These are phyloP conservation scores for Colletotrichum nymphaeae DNA, from an alignment of 2,329 filamentous ascomycete genomes.

Conservation along the genomic window DNA sequence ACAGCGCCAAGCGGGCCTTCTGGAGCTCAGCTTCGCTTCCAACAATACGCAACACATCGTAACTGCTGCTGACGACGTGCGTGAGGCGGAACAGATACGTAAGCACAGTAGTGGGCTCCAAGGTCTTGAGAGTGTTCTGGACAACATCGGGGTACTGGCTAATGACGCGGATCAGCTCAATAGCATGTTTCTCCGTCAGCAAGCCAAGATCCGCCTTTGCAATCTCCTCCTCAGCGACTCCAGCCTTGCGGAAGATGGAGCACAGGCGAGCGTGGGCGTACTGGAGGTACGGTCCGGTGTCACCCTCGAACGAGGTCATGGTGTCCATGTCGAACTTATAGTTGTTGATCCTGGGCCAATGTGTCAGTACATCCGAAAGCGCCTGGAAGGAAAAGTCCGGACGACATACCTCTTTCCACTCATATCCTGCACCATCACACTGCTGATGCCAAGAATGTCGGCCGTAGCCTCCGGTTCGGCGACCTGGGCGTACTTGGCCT, in stretches of 20 bases:
- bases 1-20: conserved; percentile 80
- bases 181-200: conserved; percentile 77
- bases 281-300: conserved; percentile 87
- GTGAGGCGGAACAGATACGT: conserved; percentile 88
- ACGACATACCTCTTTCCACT: conserved; percentile 82
- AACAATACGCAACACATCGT: conserved; percentile 86
- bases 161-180: conserved; percentile 80
- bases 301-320: conserved; percentile 70
- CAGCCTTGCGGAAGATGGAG: conserved; percentile 70
- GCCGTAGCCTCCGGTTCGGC: conserved; percentile 84
- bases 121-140: conserved; percentile 84
- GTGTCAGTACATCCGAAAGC: conserved; percentile 35
- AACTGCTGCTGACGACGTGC: conserved; percentile 81
- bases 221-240: conserved; percentile 67
- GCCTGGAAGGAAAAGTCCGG: conserved; percentile 24
- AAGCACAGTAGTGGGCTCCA: conserved; percentile 73
- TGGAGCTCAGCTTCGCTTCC: conserved; percentile 80
- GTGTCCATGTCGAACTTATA: conserved; percentile 75
- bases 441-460: conserved; percentile 90
- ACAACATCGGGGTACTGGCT: conserved; percentile 88
- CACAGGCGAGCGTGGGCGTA: conserved; percentile 82
- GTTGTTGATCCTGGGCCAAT: conserved; percentile 65
- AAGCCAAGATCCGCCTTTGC: conserved; percentile 73
- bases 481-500: conserved; percentile 90
- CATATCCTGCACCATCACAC: conserved; percentile 99